Evolutionary conservation across 129 eudicot genomes (phyloP).

Genomic region (Artemisia tridentata): DNA sequence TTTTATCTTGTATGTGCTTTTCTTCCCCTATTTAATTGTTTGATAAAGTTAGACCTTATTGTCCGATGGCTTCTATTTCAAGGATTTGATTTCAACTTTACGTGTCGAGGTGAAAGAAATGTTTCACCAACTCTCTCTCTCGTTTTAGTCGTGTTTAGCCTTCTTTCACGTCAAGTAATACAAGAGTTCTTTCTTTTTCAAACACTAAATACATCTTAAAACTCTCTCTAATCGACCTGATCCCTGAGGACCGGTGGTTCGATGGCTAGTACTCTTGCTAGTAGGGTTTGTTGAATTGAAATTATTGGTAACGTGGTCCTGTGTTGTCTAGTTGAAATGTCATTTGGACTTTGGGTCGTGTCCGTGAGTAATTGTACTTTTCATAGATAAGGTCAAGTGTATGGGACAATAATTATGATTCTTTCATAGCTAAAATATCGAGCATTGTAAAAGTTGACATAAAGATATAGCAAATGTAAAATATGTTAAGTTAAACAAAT

Average conservation of each 20-base stretch:
- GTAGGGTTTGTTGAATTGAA: slow-evolving; percentile 23
- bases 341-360: slow-evolving; percentile 11
- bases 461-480: too few relatives aligned
- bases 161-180: not conserved
- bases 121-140: not conserved
- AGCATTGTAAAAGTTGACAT: not conserved
- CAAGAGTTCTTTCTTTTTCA: not conserved
- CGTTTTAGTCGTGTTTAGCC: slow-evolving; percentile 5
- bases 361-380: slow-evolving; percentile 25
- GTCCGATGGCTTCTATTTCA: not conserved
- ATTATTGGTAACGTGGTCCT: slow-evolving; percentile 28
- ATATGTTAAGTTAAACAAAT: too few relatives aligned
- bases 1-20: slow-evolving; percentile 8
- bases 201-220: not conserved
- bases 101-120: not conserved
- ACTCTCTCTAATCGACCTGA: not conserved
- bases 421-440: not conserved
- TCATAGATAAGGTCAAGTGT: slow-evolving; percentile 16
- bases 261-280: not conserved
- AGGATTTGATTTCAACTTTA: not conserved
- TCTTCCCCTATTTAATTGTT: slow-evolving; percentile 17
- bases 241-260: not conserved
- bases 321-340: slow-evolving; percentile 14
- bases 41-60: slow-evolving; percentile 8
- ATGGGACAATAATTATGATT: not conserved